Base-by-base conservation (phyloP, 495 filamentous ascomycete genomes). In the Aspergillus affinis region DNA sequence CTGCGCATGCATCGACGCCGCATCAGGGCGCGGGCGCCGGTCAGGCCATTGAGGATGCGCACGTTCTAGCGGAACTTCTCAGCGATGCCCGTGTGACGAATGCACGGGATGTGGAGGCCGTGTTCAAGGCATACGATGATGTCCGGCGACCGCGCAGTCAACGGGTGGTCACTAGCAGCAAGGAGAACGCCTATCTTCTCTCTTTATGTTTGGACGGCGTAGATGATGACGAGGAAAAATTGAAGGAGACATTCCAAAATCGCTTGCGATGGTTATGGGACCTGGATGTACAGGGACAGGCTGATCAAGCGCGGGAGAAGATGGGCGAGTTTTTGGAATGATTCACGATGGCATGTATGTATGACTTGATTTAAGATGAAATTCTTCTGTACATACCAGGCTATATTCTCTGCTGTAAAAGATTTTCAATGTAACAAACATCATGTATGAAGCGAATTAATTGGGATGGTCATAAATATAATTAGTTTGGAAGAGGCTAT, bases 11-110 rank as follows among this genome's bases (percentile, higher is more conserved):
- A 0, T 81, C 81, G 0, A 88, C 87, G 3, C 88, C 88, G 0
- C 87, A 90, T 64, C 86, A 90, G 62, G 88, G 87, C 9, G 78
- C 87, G 2, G 88, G 88, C 0, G 87, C 86, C 0, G 87, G 88
- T 0, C 82, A 86, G 72, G 84, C 85, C 3, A 82, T 90, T 32
- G 88, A 90, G 65, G 88, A 90, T 70, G 82, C 85, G 6, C 80
- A 80, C 51, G 76, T 89, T 13, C 71, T 90, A 1, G 75, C 80
- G 13, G 75, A 78, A n/a, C 65, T 90, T 0, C 69, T 90, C 2
- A 78, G 75, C 10, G 75, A 83, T 51, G 0, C 48, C 7, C 58
- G 65, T 3, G 71, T 77, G 0, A 15, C n/a, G 0, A 51, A 62
- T 0, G 47, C 30, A 2, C 15, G 56, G 1, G 70, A 80, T 18